Conservation (phyloP, 345 rosid species). For the Turritis glabra region DNA sequence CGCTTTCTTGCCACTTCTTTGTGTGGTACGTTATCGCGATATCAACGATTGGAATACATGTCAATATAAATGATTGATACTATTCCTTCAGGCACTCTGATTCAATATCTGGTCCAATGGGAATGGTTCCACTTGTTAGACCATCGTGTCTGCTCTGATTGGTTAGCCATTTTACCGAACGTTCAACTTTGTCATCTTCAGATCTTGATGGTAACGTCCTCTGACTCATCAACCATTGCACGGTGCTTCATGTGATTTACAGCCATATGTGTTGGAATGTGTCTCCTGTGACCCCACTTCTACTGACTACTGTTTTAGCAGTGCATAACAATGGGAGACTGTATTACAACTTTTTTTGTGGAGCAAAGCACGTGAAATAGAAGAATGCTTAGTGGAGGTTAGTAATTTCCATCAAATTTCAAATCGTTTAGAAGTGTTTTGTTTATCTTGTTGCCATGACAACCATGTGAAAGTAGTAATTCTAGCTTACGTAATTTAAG, state of each 20-base stretch:
- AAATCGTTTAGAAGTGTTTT: not conserved
- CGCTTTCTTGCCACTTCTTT: constrained; percentile 14
- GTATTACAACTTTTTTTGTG: not conserved
- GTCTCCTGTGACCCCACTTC: constrained; percentile 28
- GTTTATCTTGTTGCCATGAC: constrained; percentile 21
- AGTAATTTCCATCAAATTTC: constrained; percentile 24
- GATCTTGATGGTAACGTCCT: constrained; percentile 29
- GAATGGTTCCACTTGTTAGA: not conserved
- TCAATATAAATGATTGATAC: not conserved
- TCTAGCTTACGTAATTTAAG: not conserved
- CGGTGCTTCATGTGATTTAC: constrained; percentile 18
- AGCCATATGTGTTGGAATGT: constrained; percentile 6
- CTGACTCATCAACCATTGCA: constrained; percentile 31
- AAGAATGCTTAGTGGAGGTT: constrained; percentile 30
- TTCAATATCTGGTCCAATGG: not conserved
- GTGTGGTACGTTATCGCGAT: not conserved
- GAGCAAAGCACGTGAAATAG: constrained; percentile 28
- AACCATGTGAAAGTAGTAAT: constrained; percentile 17
- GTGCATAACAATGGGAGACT: constrained; percentile 21
- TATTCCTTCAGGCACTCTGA: not conserved
- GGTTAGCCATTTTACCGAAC: constrained; percentile 7
- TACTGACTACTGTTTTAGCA: constrained; percentile 13
- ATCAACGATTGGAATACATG: not conserved
- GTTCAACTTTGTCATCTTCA: constrained; percentile 7
- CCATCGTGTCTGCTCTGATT: constrained; percentile 16